Conservation (phyloP, 2,329 filamentous ascomycete species). For the Ophiobolus disseminans region DNA sequence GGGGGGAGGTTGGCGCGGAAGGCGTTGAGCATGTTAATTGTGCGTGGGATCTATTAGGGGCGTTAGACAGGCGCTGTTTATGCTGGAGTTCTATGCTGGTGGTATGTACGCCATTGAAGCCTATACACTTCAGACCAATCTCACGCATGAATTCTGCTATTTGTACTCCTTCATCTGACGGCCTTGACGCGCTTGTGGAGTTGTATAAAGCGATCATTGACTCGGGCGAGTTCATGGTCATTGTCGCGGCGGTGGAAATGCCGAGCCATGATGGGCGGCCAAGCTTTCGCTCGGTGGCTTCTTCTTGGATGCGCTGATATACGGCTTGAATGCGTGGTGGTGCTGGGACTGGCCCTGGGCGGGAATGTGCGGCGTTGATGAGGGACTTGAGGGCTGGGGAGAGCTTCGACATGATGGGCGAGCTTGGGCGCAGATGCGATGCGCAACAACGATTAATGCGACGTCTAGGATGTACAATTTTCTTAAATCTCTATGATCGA, state of each 20-base stretch:
- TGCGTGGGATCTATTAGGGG: constrained; percentile 77
- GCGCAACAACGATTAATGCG: not conserved
- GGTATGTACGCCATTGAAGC: constrained; percentile 69
- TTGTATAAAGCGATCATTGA: constrained; percentile 70
- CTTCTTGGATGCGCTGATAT: constrained; percentile 41
- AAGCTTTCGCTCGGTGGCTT: constrained; percentile 39
- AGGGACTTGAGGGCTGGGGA: constrained; percentile 45
- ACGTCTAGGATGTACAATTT: not conserved
- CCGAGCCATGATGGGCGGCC: constrained; percentile 48
- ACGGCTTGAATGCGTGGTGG: constrained; percentile 40
- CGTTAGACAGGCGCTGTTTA: constrained; percentile 23
- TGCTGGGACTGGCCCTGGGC: constrained; percentile 44
- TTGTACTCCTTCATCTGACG: constrained; percentile 50
- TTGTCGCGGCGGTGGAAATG: constrained; percentile 71
- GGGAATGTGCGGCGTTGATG: constrained; percentile 44
- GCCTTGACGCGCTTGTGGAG: constrained; percentile 34
- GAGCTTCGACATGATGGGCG: constrained; percentile 44
- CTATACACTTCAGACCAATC: constrained; percentile 77
- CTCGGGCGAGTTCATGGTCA: constrained; percentile 85
- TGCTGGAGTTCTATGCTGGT: not conserved
- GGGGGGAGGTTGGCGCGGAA: constrained; percentile 70
- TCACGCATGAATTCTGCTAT: constrained; percentile 77
- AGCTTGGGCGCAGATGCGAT: not conserved
- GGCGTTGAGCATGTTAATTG: constrained; percentile 80
- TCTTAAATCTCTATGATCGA: too few species aligned